Evolutionary conservation across 257 asterid species (phyloP), one percentile per base, ranked within the genome.

Genomic region (Solanum bulbocastanum): DNA sequence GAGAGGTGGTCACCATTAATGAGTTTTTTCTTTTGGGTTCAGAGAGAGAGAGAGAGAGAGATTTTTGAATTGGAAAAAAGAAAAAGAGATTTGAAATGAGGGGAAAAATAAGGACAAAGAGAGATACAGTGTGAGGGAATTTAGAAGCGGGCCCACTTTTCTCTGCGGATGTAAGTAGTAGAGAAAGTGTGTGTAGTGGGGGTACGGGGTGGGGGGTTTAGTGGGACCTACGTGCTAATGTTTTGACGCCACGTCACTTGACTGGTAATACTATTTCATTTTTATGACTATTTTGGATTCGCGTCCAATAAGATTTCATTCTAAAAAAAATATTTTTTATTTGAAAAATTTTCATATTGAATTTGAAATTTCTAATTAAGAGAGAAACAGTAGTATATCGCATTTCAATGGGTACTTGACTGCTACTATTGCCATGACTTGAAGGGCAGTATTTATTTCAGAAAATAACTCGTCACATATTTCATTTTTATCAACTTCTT

Each of bases 51-150:
- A 37, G 40, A 37, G n/a, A n/a, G 10, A 56, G 83, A 69, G 87
- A 82, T 87, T 88, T 93, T 93, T 89, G 94, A 93, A 92, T 72
- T 83, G 92, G 87, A 89, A 90, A 86, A 83, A 85, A 58, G 3
- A 68, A 2, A 27, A 16, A 14, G 11, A 62, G 65, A 30, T 62
- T 20, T 39, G 22, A 86, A 81, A 62, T 62, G 71, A 65, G 10
- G 85, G 86, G 6, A 85, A 74, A 86, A 84, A 58, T 52, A 58
- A 87, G 68, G 87, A 87, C 85, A 88, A 84, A 37, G 71, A 79
- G 89, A 87, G 88, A 1, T 83, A 89, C 88, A 90, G 87, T 60
- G 86, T 79, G 69, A 60, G 30, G 69, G 69, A 60, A 60, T 58
- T 58, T 58, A 20, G 27, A 58, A 58, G 25, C 66, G 66, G 66